phyloP scores from a whole-genome alignment of 2,329 filamentous ascomycete genomes.

The Fusarium mangiferae region DNA sequence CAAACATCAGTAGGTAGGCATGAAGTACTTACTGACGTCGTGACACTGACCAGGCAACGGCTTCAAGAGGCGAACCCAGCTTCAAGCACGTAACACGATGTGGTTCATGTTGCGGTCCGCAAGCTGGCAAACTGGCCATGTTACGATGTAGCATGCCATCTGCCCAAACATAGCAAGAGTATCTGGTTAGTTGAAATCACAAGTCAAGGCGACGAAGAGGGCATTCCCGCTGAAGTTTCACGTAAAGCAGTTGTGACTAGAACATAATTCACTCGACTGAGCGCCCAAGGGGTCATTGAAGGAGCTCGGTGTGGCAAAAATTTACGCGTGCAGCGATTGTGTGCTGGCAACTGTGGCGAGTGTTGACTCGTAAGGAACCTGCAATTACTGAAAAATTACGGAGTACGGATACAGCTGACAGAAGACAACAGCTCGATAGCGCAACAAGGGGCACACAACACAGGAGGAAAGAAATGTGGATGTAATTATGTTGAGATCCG shows the following conservation, averaged over 20 bases:
- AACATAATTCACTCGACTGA: not conserved
- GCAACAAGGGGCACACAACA: conserved; percentile 13
- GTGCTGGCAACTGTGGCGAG: conserved; percentile 28
- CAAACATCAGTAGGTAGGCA: not conserved
- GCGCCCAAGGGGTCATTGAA: not conserved
- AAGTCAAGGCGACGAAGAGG: not conserved
- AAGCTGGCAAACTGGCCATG: not conserved
- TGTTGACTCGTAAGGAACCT: conserved; percentile 6
- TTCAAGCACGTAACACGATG: conserved; percentile 3
- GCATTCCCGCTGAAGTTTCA: not conserved
- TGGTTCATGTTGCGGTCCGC: not conserved
- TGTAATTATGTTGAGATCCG: conserved; percentile 15
- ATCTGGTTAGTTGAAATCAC: not conserved
- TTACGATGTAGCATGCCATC: not conserved
- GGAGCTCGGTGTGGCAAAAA: conserved; percentile 20
- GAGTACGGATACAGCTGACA: not conserved
- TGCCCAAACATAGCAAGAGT: not conserved
- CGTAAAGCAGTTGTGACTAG: not conserved
- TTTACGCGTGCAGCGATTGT: conserved; percentile 13
- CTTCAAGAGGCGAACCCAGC: not conserved
- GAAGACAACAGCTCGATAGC: not conserved
- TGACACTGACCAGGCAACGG: conserved; percentile 22
- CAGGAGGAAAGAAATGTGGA: conserved; percentile 39
- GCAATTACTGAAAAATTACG: not conserved
- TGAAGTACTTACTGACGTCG: conserved; percentile 3